Conservation (phyloP, 2,329 filamentous ascomycete species). For the Diaporthe velutina region DNA sequence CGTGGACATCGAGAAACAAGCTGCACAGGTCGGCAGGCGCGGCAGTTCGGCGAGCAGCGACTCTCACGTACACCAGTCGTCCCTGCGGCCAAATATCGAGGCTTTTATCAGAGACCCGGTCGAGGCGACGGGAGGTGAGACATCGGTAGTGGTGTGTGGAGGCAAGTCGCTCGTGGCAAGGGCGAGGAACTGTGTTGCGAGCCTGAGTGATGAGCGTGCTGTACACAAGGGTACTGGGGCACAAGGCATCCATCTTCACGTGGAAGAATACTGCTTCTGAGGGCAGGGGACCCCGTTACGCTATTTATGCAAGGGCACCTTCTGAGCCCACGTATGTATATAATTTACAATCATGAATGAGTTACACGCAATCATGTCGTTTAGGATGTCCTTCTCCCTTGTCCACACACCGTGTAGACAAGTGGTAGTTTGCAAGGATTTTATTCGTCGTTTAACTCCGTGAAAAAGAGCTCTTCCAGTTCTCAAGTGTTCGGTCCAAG, state of each 20-base stretch:
- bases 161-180: conserved; percentile 66
- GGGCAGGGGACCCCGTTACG: too few species aligned
- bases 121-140: conserved; percentile 71
- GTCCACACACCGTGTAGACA: neutral
- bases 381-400: too few species aligned
- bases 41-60: conserved; percentile 48
- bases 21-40: conserved; percentile 20
- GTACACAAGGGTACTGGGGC: conserved; percentile 75
- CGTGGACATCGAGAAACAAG: conserved; percentile 47
- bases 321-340: neutral
- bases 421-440: too few species aligned
- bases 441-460: too few species aligned
- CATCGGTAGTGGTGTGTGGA: conserved; percentile 71
- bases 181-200: conserved; percentile 67
- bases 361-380: neutral
- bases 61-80: conserved; percentile 59
- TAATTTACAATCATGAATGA: conserved; percentile 13
- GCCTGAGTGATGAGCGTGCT: conserved; percentile 70
- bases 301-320: neutral
- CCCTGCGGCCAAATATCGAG: conserved; percentile 63
- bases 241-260: conserved; percentile 71
- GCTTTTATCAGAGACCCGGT: conserved; percentile 66
- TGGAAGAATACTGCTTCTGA: conserved; percentile 66
- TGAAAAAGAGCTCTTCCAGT: too few species aligned
- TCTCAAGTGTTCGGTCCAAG: too few species aligned